Evolutionary conservation across 2,329 filamentous ascomycete species (phyloP), one percentile per base, ranked within the genome.

Genomic region (Phaeoacremonium minimum): DNA sequence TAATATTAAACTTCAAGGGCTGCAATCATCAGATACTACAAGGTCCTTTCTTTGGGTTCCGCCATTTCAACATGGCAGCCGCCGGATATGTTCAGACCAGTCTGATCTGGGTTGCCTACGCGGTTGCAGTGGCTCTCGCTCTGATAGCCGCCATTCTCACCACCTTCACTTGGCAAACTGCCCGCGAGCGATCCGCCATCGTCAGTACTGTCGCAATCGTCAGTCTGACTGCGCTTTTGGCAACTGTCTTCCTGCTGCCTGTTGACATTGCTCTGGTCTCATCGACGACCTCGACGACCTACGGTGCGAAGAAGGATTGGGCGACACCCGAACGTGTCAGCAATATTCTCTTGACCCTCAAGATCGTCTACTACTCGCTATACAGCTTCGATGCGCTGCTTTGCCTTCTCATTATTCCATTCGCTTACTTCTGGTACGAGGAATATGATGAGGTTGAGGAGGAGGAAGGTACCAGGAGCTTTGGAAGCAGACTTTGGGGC

Each of bases 351-450:
- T 73, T 80, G 44, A 88, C 87, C 0, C 73, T 98, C 46, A 87
- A 87, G 58, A 75, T 94, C 40, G 85, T 95, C 39, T 98, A 98
- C 66, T 97, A 97, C 62, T 74, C 81, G 1, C 74, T 98, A 1
- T 98, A 97, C 67, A 93, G 87, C 50, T 69, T 96, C 47, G 93
- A 98, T 60, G 87, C 89, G 1, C 58, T 96, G 6, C 77, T 98
- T 9, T 98, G 93, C 55, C 71, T 98, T 31, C 60, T 97, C 14
- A 77, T 95, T 30, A 85, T 97, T 15, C 93, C 93, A 0, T 98
- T 98, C 56, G 85, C 90, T 32, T 98, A 98, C 67, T 98, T 98
- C 60, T 96, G 85, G 80, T 93, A 95, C 54, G 93, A 98, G 60
- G 93, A 97, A 61, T 95, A 95, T 47, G 91, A 96, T 52, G 89